Evolutionary conservation across 805 yeast species (phyloP).

Genomic region (Ogataea ganodermae): DNA sequence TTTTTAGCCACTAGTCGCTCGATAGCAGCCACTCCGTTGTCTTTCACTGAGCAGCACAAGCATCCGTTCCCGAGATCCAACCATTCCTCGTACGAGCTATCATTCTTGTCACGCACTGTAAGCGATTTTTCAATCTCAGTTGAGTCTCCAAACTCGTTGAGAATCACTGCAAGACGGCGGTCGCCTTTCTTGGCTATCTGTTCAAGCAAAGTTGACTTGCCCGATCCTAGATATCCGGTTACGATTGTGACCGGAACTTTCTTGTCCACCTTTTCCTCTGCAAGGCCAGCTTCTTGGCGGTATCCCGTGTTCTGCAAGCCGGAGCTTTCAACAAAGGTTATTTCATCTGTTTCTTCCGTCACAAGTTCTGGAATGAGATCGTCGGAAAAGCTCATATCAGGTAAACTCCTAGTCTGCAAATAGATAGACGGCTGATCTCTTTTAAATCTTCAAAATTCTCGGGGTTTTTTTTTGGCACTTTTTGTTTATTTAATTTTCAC

Average conservation of each 20-base stretch:
- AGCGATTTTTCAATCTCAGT: slow-evolving; percentile 86
- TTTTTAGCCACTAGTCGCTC: slow-evolving; percentile 78
- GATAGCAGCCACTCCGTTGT: slow-evolving; percentile 91
- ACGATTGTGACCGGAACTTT: slow-evolving; percentile 90
- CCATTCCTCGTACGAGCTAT: slow-evolving; percentile 82
- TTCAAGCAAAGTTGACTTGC: slow-evolving; percentile 85
- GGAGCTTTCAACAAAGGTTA: slow-evolving; percentile 26
- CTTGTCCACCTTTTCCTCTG: slow-evolving; percentile 25
- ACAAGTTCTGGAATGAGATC: slow-evolving; percentile 34
- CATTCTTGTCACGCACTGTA: slow-evolving; percentile 58
- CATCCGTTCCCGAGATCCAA: slow-evolving; percentile 96
- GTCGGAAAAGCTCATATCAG: slow-evolving; percentile 9
- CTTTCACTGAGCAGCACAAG: slow-evolving; percentile 93
- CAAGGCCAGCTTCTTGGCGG: slow-evolving; percentile 21
- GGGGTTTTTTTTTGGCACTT: slow-evolving; percentile 8
- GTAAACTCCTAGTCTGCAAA: not conserved
- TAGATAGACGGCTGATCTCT: no score
- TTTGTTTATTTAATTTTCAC: not conserved
- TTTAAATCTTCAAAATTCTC: not conserved
- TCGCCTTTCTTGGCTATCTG: slow-evolving; percentile 69
- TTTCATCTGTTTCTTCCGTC: slow-evolving; percentile 23
- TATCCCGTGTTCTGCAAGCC: slow-evolving; percentile 1
- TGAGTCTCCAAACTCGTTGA: slow-evolving; percentile 92
- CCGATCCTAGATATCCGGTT: slow-evolving; percentile 94
- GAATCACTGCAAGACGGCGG: slow-evolving; percentile 79